phyloP scores from a whole-genome alignment of 2,329 filamentous ascomycete species.

The Sordariomycetes sp. region DNA sequence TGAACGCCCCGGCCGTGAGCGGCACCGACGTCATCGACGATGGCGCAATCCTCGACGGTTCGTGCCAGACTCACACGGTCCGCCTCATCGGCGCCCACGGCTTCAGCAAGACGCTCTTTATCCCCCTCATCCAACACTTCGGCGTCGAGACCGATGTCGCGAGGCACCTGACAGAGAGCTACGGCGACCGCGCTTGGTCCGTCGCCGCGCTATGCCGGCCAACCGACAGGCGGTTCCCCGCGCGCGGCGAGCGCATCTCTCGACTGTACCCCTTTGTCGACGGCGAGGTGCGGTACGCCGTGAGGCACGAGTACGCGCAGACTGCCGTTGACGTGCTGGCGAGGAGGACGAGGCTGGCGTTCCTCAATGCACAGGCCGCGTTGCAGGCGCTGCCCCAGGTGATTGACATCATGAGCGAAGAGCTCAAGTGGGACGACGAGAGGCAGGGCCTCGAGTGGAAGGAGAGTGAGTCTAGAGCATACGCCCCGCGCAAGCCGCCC shows the following conservation, averaged over 20 bases:
- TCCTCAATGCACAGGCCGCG: conserved; percentile 83
- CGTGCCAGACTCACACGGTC: conserved; percentile 73
- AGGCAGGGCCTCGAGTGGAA: conserved; percentile 73
- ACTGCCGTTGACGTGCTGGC: conserved; percentile 82
- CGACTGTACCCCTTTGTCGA: conserved; percentile 81
- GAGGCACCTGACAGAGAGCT: conserved; percentile 74
- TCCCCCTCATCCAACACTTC: conserved; percentile 89
- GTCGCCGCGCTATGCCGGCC: conserved; percentile 69
- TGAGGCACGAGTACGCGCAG: conserved; percentile 82
- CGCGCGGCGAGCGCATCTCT: conserved; percentile 68
- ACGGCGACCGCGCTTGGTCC: conserved; percentile 86
- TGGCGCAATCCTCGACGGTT: conserved; percentile 47
- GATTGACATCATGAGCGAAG: conserved; percentile 80
- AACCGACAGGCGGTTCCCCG: conserved; percentile 69
- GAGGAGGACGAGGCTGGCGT: conserved; percentile 71
- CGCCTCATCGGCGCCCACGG: conserved; percentile 75
- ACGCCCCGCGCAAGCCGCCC: too few species aligned
- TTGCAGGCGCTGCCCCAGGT: conserved; percentile 73
- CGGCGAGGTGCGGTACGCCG: conserved; percentile 79
- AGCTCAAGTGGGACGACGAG: conserved; percentile 63
- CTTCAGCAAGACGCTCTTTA: conserved; percentile 80
- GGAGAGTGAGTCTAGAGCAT: conserved; percentile 38
- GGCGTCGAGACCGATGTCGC: conserved; percentile 86
- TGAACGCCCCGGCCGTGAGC: conserved; percentile 51
- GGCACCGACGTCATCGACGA: conserved; percentile 60